These are phyloP conservation scores for Plantago lanceolata DNA, from an alignment of 305 asterid species.

Conservation along the genomic window DNA sequence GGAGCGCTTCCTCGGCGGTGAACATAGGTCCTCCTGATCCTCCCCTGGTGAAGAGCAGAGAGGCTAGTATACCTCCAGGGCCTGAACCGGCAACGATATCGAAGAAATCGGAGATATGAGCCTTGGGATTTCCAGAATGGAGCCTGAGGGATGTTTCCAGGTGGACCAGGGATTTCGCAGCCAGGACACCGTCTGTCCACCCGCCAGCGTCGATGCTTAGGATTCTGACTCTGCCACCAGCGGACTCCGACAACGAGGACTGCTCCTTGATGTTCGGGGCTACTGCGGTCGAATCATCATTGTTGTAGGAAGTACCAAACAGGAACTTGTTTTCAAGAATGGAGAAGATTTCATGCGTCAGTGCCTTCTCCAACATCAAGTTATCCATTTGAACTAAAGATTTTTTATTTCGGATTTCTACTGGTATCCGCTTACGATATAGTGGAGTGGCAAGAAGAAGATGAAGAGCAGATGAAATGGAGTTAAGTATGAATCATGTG, in stretches of 20 bases:
- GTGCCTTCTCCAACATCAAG: constrained; percentile 30
- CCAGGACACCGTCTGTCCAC: constrained; percentile 44
- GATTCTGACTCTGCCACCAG: constrained; percentile 49
- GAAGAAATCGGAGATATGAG: constrained; percentile 58
- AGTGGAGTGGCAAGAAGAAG: neutral
- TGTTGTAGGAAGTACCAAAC: constrained; percentile 28
- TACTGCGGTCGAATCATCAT: neutral
- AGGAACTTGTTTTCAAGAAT: constrained; percentile 53
- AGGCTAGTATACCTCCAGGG: constrained; percentile 61
- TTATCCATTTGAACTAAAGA: no score
- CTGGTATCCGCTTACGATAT: no score
- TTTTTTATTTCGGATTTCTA: no score
- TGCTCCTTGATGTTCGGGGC: neutral
- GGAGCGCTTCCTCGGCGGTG: constrained; percentile 48
- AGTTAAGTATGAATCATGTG: neutral
- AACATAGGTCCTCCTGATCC: constrained; percentile 42
- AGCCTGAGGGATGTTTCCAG: constrained; percentile 45
- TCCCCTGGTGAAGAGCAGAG: constrained; percentile 49
- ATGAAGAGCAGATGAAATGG: neutral
- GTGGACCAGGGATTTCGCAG: constrained; percentile 52
- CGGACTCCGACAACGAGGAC: no score
- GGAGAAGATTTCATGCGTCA: constrained; percentile 43
- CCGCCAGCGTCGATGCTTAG: constrained; percentile 56
- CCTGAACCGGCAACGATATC: constrained; percentile 76
- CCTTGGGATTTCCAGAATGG: constrained; percentile 46